Base-by-base conservation (phyloP, 2,329 filamentous ascomycete genomes). In the Ploettnerulaceae sp. region DNA sequence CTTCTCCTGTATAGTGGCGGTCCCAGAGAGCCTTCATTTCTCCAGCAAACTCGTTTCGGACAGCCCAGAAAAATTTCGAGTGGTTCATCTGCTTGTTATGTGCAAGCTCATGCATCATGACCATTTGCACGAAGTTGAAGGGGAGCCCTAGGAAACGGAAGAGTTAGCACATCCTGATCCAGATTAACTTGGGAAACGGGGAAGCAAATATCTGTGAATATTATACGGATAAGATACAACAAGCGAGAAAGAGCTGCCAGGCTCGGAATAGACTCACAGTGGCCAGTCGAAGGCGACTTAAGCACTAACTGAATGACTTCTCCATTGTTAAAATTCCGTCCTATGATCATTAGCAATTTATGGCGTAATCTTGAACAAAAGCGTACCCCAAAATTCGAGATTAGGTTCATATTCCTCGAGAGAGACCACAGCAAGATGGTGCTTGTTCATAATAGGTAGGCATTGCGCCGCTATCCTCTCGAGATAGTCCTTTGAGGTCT, bases 71-170 rank as follows among this genome's bases (percentile, higher is more conserved):
- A 2, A 78, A 80, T 45, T 78, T 75, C 1, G 81, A 84, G 63
- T 95, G 89, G 64, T 95, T 94, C 89, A 95, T 95, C 63, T 95
- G 84, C 65, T 87, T 85, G 72, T 86, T 90, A 65, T 94, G 88
- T 3, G 88, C 88, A 22, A 94, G 71, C 61, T 73, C 73, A 64
- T 95, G 89, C 79, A 94, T 90, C 89, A 95, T 94, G 55, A 94
- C 87, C 86, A 93, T 91, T 66, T 93, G 86, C 12, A 95, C 86
- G 61, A 89, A 89, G 51, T 80, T 73, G 61, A 93, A 89, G 0
- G 86, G 85, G 17, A 95, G 71, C 89, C n/a, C n/a, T n/a, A n/a
- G n/a, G n/a, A n/a, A n/a, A n/a, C n/a, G n/a, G n/a, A n/a, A n/a
- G n/a, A n/a, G n/a, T n/a, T n/a, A n/a, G n/a, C n/a, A n/a, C n/a